Percentiles rank a stretch among this genome's conserved stretches.
Evolutionary conservation across 768 basidiomycete genomes (phyloP).

Genomic region (Trametes villosa): DNA sequence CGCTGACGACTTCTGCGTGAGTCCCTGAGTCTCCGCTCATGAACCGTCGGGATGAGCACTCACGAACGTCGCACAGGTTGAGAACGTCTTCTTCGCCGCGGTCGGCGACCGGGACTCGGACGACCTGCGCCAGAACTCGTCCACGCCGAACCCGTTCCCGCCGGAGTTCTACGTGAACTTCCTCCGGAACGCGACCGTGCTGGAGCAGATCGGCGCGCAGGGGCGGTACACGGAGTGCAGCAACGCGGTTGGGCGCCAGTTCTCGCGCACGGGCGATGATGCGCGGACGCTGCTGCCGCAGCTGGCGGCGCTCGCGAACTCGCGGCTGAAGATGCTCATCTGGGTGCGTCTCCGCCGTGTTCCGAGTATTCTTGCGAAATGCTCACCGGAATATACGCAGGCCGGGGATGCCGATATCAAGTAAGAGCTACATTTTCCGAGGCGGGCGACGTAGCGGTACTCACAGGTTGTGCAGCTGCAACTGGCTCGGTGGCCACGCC

Average conservation of each 20-base stretch:
- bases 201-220: conserved; percentile 54
- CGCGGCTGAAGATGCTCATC: conserved; percentile 42
- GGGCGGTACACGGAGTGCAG: conserved; percentile 53
- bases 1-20: conserved; percentile 62
- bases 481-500: conserved; percentile 45
- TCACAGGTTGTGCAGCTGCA: conserved; percentile 35
- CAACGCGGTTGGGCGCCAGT: conserved; percentile 44
- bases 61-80: conserved; percentile 44
- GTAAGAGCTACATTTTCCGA: conserved; percentile 17
- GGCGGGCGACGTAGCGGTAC: neutral
- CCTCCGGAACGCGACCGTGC: conserved; percentile 41
- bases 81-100: conserved; percentile 54
- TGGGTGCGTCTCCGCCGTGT: conserved; percentile 45
- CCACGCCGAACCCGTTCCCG: conserved; percentile 50
- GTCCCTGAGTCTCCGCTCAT: conserved; percentile 44
- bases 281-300: conserved; percentile 58
- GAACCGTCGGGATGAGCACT: no score
- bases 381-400: no score
- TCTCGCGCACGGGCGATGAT: conserved; percentile 61
- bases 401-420: conserved; percentile 45
- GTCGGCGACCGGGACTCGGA: conserved; percentile 56
- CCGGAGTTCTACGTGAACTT: conserved; percentile 59
- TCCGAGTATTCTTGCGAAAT: no score
- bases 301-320: conserved; percentile 51
- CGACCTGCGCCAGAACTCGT: conserved; percentile 60